These are phyloP conservation scores for Trametes meyenii DNA, from an alignment of 768 basidiomycete species.

Conservation along the genomic window DNA sequence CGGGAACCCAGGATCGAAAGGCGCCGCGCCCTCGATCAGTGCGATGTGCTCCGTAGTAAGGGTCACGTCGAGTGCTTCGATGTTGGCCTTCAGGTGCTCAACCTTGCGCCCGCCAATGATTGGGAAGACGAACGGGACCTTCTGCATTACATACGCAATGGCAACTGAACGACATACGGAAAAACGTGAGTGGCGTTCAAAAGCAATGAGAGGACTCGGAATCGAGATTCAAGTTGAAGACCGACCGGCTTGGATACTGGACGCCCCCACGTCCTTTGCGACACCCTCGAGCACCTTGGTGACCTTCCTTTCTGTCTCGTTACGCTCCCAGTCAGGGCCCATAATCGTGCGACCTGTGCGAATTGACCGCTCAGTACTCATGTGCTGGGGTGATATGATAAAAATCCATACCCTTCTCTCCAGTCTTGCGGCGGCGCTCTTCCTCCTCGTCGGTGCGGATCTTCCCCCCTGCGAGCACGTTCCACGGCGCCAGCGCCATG, in stretches of 20 bases:
- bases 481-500: conserved; percentile 30
- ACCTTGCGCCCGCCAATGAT: background rate
- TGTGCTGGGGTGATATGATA: conserved; percentile 36
- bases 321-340: conserved; percentile 38
- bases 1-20: conserved; percentile 31
- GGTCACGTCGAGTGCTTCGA: conserved; percentile 19
- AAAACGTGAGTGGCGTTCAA: background rate
- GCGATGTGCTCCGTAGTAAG: conserved; percentile 29
- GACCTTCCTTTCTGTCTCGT: conserved; percentile 37
- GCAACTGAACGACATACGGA: conserved; percentile 1
- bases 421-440: background rate
- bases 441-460: background rate
- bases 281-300: conserved; percentile 42
- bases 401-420: conserved; percentile 28
- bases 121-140: background rate
- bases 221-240: background rate
- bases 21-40: conserved; percentile 25
- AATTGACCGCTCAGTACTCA: background rate
- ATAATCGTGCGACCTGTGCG: conserved; percentile 33
- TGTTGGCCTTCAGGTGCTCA: conserved; percentile 28
- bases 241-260: conserved; percentile 22
- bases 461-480: background rate
- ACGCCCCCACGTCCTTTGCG: conserved; percentile 40
- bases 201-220: conserved; percentile 29
- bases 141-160: conserved; percentile 30